Percentiles rank a stretch among this genome's conserved stretches.
These are phyloP conservation scores for Amanita polypyramis DNA, from an alignment of 768 basidiomycete genomes.

Conservation along the genomic window DNA sequence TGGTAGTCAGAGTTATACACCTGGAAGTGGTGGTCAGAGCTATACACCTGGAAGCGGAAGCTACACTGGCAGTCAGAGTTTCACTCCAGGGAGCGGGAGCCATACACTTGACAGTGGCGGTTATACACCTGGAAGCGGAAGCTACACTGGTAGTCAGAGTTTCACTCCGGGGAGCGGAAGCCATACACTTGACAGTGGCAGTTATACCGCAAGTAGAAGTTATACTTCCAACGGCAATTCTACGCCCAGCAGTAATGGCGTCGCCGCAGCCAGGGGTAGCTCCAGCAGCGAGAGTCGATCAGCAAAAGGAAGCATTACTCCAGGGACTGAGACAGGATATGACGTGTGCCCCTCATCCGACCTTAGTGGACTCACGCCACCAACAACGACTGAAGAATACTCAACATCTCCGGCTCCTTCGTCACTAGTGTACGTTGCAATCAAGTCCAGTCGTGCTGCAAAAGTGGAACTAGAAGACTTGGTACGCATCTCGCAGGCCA, in stretches of 20 bases:
- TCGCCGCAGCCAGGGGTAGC: neutral
- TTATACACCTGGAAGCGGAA: conserved; percentile 16
- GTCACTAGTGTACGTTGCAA: conserved; percentile 18
- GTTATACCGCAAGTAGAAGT: conserved; percentile 18
- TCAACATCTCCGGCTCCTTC: conserved; percentile 24
- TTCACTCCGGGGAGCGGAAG: conserved; percentile 9
- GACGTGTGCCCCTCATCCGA: conserved; percentile 45
- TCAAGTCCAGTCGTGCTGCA: conserved; percentile 20
- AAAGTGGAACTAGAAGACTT: conserved; percentile 28
- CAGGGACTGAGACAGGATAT: conserved; percentile 34
- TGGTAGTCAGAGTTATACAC: conserved; percentile 15
- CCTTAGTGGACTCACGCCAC: conserved; percentile 29
- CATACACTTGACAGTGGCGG: conserved; percentile 16
- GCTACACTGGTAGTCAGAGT: conserved; percentile 11
- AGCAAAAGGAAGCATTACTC: conserved; percentile 13
- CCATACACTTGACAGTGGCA: conserved; percentile 15
- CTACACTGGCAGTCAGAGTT: conserved; percentile 11
- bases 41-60: conserved; percentile 15
- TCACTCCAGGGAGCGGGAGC: conserved; percentile 8
- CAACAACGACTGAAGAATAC: conserved; percentile 18
- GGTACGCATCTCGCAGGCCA: conserved; percentile 36
- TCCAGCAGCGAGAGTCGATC: conserved; percentile 8
- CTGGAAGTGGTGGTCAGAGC: conserved; percentile 19
- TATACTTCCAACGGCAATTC: conserved; percentile 9
- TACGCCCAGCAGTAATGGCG: conserved; percentile 4